Evolutionary conservation across 257 asterid genomes (phyloP), one percentile per base, ranked within the genome.

Genomic region (Solanum appendiculatum): DNA sequence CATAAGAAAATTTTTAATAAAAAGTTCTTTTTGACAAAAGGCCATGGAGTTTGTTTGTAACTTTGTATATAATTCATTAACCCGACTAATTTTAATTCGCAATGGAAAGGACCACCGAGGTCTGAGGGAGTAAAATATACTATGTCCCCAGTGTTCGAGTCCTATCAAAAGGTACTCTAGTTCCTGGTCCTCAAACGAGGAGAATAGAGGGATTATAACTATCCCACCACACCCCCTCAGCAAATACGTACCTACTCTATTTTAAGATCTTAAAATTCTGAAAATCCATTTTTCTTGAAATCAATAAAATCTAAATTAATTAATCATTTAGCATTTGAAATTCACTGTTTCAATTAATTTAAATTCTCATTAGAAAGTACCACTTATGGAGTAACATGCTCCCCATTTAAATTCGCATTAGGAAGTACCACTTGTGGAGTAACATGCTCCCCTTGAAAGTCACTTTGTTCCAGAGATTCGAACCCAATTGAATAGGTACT

Each of bases 211-310:
- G 4, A 72, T 72, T 5, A 34, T 46, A 72, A 20, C 9, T 6
- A 66, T 66, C 10, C 10, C 74, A 34, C 37, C 15, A 3, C 0
- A 34, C 14, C 0, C 0, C 7, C 14, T 3, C 23, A 21, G 2
- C 31, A 9, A 56, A 29, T 68, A 68, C 31, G n/a, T 14, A 68
- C 9, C 39, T 11, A 31, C 13, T 7, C 44, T 9, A 70, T 33
- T 7, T 15, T 7, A 16, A 2, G 7, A 3, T 33, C 44, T 18
- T 36, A 11, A 23, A 37, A 73, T 73, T 73, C 11, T 20, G 18
- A 21, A 39, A 75, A 39, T 74, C 5, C 11, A 23, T 23, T 23
- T 4, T 37, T 37, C 33, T 37, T 37, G 1, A 73, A 11, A 74
- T 6, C 82, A 9, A 36, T 33, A 7, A 25, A 25, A 64, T 64